Evolutionary conservation across 352 stramenopile species (phyloP).

Genomic region (Globisporangium irregulare): DNA sequence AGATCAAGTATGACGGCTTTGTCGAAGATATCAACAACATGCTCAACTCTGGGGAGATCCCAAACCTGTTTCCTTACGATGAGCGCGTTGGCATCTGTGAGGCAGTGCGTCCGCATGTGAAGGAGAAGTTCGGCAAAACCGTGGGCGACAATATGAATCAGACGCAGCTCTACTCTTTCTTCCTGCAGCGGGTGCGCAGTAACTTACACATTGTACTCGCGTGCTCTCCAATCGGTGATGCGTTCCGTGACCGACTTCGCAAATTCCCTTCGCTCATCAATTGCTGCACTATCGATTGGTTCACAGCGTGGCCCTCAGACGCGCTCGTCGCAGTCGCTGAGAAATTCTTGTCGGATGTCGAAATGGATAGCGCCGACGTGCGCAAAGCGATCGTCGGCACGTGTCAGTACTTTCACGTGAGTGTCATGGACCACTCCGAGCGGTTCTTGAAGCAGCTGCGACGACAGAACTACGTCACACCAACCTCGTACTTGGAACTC

Average conservation of each 20-base stretch:
- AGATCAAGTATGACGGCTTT: constrained; percentile 96
- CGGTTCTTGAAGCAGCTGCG: constrained; percentile 82
- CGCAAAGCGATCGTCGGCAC: constrained; percentile 84
- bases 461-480: constrained; percentile 94
- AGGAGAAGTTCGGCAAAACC: constrained; percentile 89
- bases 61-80: constrained; percentile 94
- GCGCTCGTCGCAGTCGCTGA: constrained; percentile 92
- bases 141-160: constrained; percentile 91
- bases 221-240: constrained; percentile 93
- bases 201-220: constrained; percentile 95
- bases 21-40: constrained; percentile 97
- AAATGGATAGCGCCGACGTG: constrained; percentile 80
- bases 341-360: constrained; percentile 89
- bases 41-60: constrained; percentile 94
- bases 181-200: constrained; percentile 87
- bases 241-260: constrained; percentile 91
- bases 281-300: constrained; percentile 98
- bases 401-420: constrained; percentile 93
- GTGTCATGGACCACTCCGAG: constrained; percentile 81
- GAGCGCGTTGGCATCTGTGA: constrained; percentile 91
- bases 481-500: constrained; percentile 94
- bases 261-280: constrained; percentile 97
- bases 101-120: constrained; percentile 86
- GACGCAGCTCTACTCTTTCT: constrained; percentile 90
- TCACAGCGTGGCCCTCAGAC: constrained; percentile 93